These are phyloP conservation scores for Penicillium sp. DNA, from an alignment of 2,329 filamentous ascomycete genomes.

Conservation along the genomic window DNA sequence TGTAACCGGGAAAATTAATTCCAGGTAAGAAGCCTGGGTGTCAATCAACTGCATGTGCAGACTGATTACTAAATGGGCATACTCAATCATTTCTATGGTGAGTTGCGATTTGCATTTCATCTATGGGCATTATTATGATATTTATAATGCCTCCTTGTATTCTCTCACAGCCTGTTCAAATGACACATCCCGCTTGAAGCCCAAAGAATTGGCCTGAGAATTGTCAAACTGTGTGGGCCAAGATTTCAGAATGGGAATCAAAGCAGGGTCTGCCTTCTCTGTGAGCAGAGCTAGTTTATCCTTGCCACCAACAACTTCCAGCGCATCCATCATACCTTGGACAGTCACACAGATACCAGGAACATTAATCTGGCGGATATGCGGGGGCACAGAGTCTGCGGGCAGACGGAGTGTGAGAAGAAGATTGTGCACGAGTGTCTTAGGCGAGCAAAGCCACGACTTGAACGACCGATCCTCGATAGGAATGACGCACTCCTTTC, in stretches of 20 bases:
- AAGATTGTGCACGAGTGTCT: slow-evolving; percentile 55
- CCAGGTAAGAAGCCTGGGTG: too few species aligned
- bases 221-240: slow-evolving; percentile 61
- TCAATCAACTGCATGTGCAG: too few species aligned
- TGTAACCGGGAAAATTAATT: too few species aligned
- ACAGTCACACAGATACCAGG: slow-evolving; percentile 57
- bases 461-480: slow-evolving; percentile 53
- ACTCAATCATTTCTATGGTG: background rate
- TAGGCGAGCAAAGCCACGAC: slow-evolving; percentile 58
- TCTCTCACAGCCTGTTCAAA: slow-evolving; percentile 59
- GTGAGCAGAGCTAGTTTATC: slow-evolving; percentile 52
- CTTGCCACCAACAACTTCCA: slow-evolving; percentile 56
- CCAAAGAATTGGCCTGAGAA: slow-evolving; percentile 51
- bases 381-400: slow-evolving; percentile 39
- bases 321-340: slow-evolving; percentile 57
- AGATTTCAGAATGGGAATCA: slow-evolving; percentile 55
- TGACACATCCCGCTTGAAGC: slow-evolving; percentile 52
- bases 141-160: slow-evolving; percentile 46
- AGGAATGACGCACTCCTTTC: slow-evolving; percentile 53
- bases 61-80: too few species aligned
- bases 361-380: slow-evolving; percentile 57
- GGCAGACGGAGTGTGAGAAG: slow-evolving; percentile 50
- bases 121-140: slow-evolving; percentile 5
- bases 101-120: background rate
- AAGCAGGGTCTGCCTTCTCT: slow-evolving; percentile 52